Base-by-base conservation (phyloP, 805 yeast species). In the Torulaspora quercuum region DNA sequence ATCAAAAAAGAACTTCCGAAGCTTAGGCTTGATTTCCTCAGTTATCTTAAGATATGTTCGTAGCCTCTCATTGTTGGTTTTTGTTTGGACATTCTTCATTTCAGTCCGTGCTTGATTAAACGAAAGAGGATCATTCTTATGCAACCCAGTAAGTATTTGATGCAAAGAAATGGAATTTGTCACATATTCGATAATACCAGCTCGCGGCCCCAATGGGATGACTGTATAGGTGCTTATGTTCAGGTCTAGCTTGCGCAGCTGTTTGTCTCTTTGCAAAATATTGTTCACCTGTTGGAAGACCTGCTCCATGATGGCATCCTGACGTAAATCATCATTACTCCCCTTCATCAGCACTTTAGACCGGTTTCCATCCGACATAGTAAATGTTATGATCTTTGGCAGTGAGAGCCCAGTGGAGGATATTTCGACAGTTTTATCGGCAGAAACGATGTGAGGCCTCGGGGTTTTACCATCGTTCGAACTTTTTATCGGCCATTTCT, bases 271-370 rank as follows among this genome's bases (percentile, higher is more conserved):
- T 7, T 49, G 57, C 37, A 90, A 69, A 23, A 87, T 72, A 9
- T 67, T 61, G 52, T 89, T 88, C 10, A 88, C 95, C 51, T 88
- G 85, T 13, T 73, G 82, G 59, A 94, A 92, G 1, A 90, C 97
- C 56, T 92, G 97, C 57, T 90, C 94, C 98, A 92, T 94, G 39
- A 92, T 86, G 0, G 95, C 84, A 63, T 92, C 99, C 61, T 94
- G 98, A 34, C 97, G 67, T 35, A 92, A 65, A 61, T 92, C 98
- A 62, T 92, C 98, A 7, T 85, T 73, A 5, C 95, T 88, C 16
- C 86, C 86, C 55, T 92, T 92, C 46, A 89, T 63, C 12, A 92
- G 65, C 54, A 82, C 71, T 38, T 68, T 75, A 41, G 75, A 80
- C 0, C 39, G 50, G 0, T 59, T 45, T 0, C 97, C 97, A 50